Base-by-base conservation (phyloP, 2,329 filamentous ascomycete genomes). In the Stagonosporopsis vannaccii region DNA sequence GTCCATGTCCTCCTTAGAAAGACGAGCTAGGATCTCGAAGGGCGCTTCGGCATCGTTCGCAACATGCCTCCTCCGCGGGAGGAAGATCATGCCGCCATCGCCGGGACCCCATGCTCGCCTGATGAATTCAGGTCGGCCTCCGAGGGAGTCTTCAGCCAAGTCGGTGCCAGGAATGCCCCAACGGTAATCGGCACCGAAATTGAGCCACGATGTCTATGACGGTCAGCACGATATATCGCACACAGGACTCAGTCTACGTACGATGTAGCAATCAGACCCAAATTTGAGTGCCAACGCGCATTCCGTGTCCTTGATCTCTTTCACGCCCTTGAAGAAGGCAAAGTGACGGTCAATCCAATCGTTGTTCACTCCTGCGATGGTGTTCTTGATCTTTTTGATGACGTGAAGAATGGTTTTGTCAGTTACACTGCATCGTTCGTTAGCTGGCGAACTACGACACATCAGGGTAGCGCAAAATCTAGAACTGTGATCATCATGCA, bases 161-260 rank as follows among this genome's bases (percentile, higher is more conserved):
- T 71, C 66, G 9, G 72, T 73, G 13, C 72, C 72, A 25, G 72
- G 72, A 51, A 75, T 74, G 47, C 65, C 61, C 72, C 72, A 75
- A 45, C 65, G 59, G 28, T 66, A 50, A 45, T 74, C 69, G 9
- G 67, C 70, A 23, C 68, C 70, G 37, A 73, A 72, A 56, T 75
- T 70, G 37, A 73, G 60, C 72, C 72, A 75, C 19, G 68, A 72
- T 4, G 72, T 74, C 53, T 56, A 39, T 43, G 20, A 13, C 32
- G 4, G 25, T 56, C 32, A 56, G 53, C 35, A 22, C 20, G 26
- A 26, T 23, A 25, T 13, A 25, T 26, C 9, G 2, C 2, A 15
- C 2, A 12, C 15, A 5, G 30, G n/a, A 28, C 7, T 41, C 15
- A 17, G 3, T n/a, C 13, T 13, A 51, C 48, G 12, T 56, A 56